phyloP scores from a whole-genome alignment of 257 asterid species.

The Jacaranda copaia region DNA sequence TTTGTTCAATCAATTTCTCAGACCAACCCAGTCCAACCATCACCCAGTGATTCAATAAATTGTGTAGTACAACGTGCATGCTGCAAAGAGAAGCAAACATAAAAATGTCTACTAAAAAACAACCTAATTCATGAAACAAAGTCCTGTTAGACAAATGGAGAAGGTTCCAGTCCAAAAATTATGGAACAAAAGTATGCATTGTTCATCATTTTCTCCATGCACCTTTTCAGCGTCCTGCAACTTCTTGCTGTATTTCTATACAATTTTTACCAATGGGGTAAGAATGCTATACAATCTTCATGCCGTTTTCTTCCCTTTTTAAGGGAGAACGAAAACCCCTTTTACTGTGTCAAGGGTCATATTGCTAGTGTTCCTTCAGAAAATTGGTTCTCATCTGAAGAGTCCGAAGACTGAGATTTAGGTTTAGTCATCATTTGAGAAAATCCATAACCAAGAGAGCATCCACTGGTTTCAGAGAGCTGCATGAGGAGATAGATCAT shows the following conservation, averaged over 20 bases:
- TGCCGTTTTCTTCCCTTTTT: conserved; percentile 21
- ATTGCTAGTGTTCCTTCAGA: conserved; percentile 80
- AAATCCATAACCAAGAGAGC: conserved; percentile 96
- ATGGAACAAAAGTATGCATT: conserved; percentile 40
- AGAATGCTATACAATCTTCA: conserved; percentile 48
- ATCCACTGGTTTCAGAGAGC: conserved; percentile 87
- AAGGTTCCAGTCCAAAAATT: conserved; percentile 46
- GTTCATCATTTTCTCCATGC: conserved; percentile 38
- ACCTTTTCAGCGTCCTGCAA: conserved; percentile 34
- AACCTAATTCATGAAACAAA: conserved; percentile 1
- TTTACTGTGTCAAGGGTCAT: conserved; percentile 39
- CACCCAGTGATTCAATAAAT: no score
- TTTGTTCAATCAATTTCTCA: neutral
- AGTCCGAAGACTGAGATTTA: conserved; percentile 60
- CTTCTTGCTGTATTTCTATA: conserved; percentile 52
- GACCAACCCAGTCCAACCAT: no score
- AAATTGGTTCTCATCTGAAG: conserved; percentile 69
- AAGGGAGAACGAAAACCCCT: conserved; percentile 39
- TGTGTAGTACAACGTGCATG: no score
- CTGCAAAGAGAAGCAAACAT: neutral
- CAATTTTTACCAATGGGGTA: conserved; percentile 45
- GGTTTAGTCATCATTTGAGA: conserved; percentile 68
- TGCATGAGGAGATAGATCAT: conserved; percentile 43
- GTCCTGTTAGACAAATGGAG: conserved; percentile 7
- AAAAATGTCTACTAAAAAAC: conserved; percentile 2